Evolutionary conservation across 371 early-diverging fungal species (phyloP).

Genomic region (Syncephalastrum monosporum): DNA sequence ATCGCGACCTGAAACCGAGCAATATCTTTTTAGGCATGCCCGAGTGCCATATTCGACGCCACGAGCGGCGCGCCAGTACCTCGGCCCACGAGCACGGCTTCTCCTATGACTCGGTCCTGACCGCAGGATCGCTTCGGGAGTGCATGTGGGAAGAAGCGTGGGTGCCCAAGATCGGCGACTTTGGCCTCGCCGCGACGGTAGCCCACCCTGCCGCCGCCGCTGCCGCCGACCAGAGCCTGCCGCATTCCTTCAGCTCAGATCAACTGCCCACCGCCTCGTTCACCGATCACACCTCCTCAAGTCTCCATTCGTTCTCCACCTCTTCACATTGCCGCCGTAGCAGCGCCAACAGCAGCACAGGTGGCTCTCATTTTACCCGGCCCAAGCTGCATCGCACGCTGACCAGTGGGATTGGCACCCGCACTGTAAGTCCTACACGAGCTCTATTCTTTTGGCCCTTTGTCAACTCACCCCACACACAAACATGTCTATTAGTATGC

Average conservation of each 20-base stretch:
- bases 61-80: constrained; percentile 4
- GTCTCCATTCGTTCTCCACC: not conserved
- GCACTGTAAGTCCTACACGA: constrained; percentile 51
- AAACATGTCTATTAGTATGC: constrained; percentile 64
- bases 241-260: not conserved
- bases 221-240: not conserved
- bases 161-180: constrained; percentile 83
- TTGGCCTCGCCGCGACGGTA: constrained; percentile 72
- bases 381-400: constrained; percentile 19
- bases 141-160: constrained; percentile 48
- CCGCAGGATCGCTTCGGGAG: constrained; percentile 30
- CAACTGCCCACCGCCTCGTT: constrained; percentile 2
- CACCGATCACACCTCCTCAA: not conserved
- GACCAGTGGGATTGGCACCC: constrained; percentile 72
- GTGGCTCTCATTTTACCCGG: not conserved
- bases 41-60: constrained; percentile 7
- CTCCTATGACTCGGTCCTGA: constrained; percentile 21
- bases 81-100: constrained; percentile 15
- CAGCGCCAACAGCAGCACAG: constrained; percentile 5
- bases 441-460: too few relatives aligned
- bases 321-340: constrained; percentile 1
- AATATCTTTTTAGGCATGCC: constrained; percentile 68
- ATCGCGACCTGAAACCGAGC: constrained; percentile 80
- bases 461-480: not conserved
- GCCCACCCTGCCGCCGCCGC: constrained; percentile 7